phyloP scores from a whole-genome alignment of 1,139 yeast species.

The Eremothecium coryli region DNA sequence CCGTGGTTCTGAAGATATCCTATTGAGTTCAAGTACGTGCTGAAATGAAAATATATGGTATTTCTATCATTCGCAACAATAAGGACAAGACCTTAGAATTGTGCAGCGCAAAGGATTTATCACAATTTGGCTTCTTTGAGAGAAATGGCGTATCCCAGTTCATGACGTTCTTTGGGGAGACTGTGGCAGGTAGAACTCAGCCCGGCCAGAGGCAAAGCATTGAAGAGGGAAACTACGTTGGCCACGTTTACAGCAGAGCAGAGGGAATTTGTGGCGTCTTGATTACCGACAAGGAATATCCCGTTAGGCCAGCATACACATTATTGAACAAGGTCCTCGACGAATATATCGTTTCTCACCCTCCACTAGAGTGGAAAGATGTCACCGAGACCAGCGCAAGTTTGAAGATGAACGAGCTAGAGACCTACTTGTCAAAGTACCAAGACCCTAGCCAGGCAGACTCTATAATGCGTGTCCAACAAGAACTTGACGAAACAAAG shows the following conservation, averaged over 20 bases:
- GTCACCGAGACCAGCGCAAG: conserved; percentile 42
- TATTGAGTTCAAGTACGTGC: too few relatives aligned
- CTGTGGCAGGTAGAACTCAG: conserved; percentile 80
- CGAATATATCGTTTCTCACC: conserved; percentile 80
- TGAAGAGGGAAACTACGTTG: conserved; percentile 82
- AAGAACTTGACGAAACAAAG: conserved; percentile 95
- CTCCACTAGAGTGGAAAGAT: conserved; percentile 58
- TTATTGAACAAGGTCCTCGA: conserved; percentile 83
- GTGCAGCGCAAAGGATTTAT: conserved; percentile 69
- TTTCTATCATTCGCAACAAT: conserved; percentile 67
- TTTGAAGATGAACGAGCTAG: conserved; percentile 54
- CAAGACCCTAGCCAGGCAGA: conserved; percentile 98
- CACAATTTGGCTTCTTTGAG: conserved; percentile 83
- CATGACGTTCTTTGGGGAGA: conserved; percentile 88
- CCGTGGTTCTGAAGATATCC: too few relatives aligned
- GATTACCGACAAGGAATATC: conserved; percentile 90
- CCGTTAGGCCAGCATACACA: conserved; percentile 95
- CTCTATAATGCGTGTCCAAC: conserved; percentile 93
- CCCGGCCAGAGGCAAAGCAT: conserved; percentile 91
- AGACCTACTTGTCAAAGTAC: conserved; percentile 65
- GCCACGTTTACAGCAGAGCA: conserved; percentile 81
- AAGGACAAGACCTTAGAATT: conserved; percentile 65
- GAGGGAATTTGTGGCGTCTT: conserved; percentile 94
- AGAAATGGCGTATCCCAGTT: conserved; percentile 70
- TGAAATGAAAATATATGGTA: conserved; percentile 81